A percentile compares a stretch with the other conserved stretches of the same genome.
phyloP scores from a whole-genome alignment of 2,329 filamentous ascomycete genomes.

The Aquanectria penicillioides region DNA sequence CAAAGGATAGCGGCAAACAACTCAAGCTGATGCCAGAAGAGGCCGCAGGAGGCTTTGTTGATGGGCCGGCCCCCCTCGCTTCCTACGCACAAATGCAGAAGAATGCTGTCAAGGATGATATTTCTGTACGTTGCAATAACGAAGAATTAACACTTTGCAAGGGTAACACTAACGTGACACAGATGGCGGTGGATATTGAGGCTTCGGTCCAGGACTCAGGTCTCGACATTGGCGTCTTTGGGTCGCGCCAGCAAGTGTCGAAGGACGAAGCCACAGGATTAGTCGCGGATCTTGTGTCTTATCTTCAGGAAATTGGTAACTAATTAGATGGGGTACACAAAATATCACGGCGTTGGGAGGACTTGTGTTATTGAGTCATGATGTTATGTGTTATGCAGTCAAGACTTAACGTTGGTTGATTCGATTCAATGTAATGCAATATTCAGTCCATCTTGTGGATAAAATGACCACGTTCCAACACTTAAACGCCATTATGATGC shows the following conservation, averaged over 20 bases:
- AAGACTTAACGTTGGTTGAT: conserved; percentile 1
- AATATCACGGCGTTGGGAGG: conserved; percentile 1
- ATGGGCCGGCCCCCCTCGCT: neutral
- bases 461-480: neutral
- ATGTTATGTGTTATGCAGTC: neutral
- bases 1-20: neutral
- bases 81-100: conserved; percentile 27
- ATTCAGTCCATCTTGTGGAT: neutral
- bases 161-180: conserved; percentile 10
- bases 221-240: conserved; percentile 55
- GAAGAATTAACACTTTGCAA: no score
- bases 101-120: conserved; percentile 38
- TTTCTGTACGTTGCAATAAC: conserved; percentile 39
- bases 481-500: conserved; percentile 12
- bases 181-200: conserved; percentile 55
- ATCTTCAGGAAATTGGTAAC: conserved; percentile 22
- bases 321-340: neutral
- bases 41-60: neutral
- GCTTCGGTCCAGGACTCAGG: conserved; percentile 44
- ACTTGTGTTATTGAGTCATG: neutral
- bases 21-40: conserved; percentile 21
- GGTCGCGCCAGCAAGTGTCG: conserved; percentile 42
- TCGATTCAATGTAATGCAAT: conserved; percentile 9
- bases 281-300: conserved; percentile 37
- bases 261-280: conserved; percentile 37